Evolutionary conservation across 2,329 filamentous ascomycete species (phyloP), one percentile per base, ranked within the genome.

Genomic region (Botryosphaeria agaves): DNA sequence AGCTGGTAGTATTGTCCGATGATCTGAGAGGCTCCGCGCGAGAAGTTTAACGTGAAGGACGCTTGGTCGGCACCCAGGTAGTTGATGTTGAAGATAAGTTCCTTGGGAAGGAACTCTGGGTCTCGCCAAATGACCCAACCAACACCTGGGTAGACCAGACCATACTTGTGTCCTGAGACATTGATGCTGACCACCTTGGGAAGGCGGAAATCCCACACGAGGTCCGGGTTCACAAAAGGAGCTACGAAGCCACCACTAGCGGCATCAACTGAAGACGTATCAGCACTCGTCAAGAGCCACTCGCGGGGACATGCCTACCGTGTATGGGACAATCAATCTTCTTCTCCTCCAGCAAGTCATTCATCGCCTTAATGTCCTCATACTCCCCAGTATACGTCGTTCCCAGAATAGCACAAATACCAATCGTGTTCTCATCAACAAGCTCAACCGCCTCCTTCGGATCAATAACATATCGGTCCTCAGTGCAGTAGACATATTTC

Each of bases 11-110:
- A 95, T 57, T 95, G 87, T 17, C 82, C 87, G 37, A 95, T 92
- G 47, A 94, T 81, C 50, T 94, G 85, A 5, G 78, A 83, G 8
- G 87, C 87, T 34, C 85, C 85, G 54, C 93, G 92, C 49, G 81
- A 91, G 64, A 95, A 95, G 65, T 95, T 95, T 35, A 95, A 72
- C 0, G 87, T 94, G 60, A 94, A 94, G 3, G 83, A 93, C 2
- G 84, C 78, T 53, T 95, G 87, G 49, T 94, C 83, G 7, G 87
- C 85, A 29, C 87, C 87, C 5, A 94, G 76, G 59, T 95, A 95
- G 67, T 94, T 94, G 69, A 95, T 94, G 66, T 93, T 94, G 71
- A 95, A 95, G 45, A 95, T 83, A 14, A 94, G 74, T 47, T 94
- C 85, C 49, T 87, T 68, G 5, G 87, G 87, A 3, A 93, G 68